These are phyloP conservation scores for Collybiopsis luxurians DNA, from an alignment of 768 basidiomycete genomes.

Conservation along the genomic window DNA sequence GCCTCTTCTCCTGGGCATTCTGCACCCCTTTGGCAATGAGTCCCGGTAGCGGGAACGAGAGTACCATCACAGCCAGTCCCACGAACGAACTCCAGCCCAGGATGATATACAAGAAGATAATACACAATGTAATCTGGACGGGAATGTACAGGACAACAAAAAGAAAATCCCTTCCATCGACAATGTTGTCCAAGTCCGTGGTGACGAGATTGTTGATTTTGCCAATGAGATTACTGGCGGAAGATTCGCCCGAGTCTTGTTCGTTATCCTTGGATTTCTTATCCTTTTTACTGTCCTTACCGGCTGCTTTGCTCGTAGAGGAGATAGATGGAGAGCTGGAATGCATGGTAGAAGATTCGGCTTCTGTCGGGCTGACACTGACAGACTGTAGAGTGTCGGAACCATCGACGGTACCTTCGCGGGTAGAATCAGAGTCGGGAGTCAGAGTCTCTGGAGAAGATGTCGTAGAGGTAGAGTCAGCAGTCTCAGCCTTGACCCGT, in stretches of 20 bases:
- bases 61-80: constrained; percentile 51
- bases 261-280: constrained; percentile 10
- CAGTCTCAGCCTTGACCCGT: constrained; percentile 50
- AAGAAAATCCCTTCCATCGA: constrained; percentile 31
- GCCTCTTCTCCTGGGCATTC: constrained; percentile 43
- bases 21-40: constrained; percentile 48
- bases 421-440: background rate
- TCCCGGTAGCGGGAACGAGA: constrained; percentile 57
- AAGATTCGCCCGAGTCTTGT: constrained; percentile 16
- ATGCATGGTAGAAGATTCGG: background rate
- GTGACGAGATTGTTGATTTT: constrained; percentile 73
- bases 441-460: constrained; percentile 3
- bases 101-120: constrained; percentile 42
- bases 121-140: constrained; percentile 36
- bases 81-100: constrained; percentile 58
- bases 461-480: background rate
- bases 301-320: background rate
- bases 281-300: background rate
- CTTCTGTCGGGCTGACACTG: background rate
- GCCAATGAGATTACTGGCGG: constrained; percentile 54
- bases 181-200: constrained; percentile 49
- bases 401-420: constrained; percentile 4
- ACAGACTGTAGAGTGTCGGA: constrained; percentile 6
- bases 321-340: constrained; percentile 2
- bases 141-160: constrained; percentile 35